Evolutionary conservation across 331 rosid genomes (phyloP), one percentile per base, ranked within the genome.

Genomic region (Cydonia oblonga): DNA sequence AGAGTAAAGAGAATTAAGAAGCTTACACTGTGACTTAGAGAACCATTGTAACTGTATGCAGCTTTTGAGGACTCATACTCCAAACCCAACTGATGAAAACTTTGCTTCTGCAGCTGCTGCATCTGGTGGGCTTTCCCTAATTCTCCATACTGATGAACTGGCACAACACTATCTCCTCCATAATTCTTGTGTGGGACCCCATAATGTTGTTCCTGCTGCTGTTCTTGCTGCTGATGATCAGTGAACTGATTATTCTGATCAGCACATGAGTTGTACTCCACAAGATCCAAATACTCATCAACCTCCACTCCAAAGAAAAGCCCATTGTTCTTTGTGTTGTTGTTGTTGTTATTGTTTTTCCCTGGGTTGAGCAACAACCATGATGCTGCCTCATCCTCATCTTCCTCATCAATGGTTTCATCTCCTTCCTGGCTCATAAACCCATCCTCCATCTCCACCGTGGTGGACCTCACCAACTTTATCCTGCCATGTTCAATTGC

Each of bases 241-340:
- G 51, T 64, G 44, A 84, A 80, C 42, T 81, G 86, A 64, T 70
- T 75, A 61, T 70, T 75, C 6, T 76, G 88, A 64, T 68, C 86
- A 53, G 85, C 75, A 1, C 68, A 64, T 64, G 90, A 79, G 49
- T 89, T 86, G 72, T 86, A 87, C 79, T 91, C 96, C 76, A 89
- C 88, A 59, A 93, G 85, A n/a, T 87, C 97, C 85, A 91, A 84
- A 75, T 89, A 93, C 73, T 91, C 97, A 51, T 93, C 98, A 18
- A 81, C 97, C 3, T 89, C 98, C 24, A 87, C 92, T 12, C 81
- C 81, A 30, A 86, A 87, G 84, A 86, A 71, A 58, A 83, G 84
- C 7, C 92, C 90, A 74, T 75, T 83, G 23, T 24, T 75, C 54
- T 79, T 40, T 23, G 53, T 61, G 25, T 63, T 73, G 60, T 79